Evolutionary conservation across 202 grass and related monocot species (phyloP), one percentile per base, ranked within the genome.

Genomic region (Setaria viridis): DNA sequence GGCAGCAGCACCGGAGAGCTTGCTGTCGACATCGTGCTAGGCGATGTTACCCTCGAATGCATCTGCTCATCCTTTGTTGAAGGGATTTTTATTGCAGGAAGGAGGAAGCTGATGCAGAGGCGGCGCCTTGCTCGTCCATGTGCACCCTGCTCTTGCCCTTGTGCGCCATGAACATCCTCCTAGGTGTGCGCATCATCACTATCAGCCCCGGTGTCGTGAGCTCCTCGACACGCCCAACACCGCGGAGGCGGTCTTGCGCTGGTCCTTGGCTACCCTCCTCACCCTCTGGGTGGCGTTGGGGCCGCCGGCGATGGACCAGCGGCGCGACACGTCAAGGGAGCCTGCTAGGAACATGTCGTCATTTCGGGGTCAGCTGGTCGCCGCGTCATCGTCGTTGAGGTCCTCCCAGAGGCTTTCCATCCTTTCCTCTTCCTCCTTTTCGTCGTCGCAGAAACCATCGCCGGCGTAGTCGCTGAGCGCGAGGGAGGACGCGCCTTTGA

Each of bases 361-460:
- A 9, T 53, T 15, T 63, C 30, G 25, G 25, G 25, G 14, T 13
- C 39, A 1, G 3, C 3, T 5, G 3, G 13, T 17, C 11, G 11
- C 19, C 30, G 29, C 19, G 34, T 86, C 83, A 46, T 83, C 81
- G 89, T 87, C 76, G 85, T 84, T 87, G 62, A 87, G 85, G 76
- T 81, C 80, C 63, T 91, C 89, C 89, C 89, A 91, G 4, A 91
- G 80, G 54, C 80, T 87, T 45, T 91, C 89, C 89, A 91, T 91
- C 89, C 71, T 55, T 82, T 91, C 89, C 58, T 85, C 83, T 19
- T 77, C 62, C 4, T 76, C 66, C 20, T 84, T 62, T 0, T 43
- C 76, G 7, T 54, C 83, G 5, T 25, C 42, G 60, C 2, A 53
- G 77, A 85, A 81, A 9, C 12, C 62, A 5, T 5, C 39, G 39